Percentiles rank a stretch among this genome's conserved stretches.
Evolutionary conservation across 345 rosid species (phyloP).

Genomic region (Salix viminalis): DNA sequence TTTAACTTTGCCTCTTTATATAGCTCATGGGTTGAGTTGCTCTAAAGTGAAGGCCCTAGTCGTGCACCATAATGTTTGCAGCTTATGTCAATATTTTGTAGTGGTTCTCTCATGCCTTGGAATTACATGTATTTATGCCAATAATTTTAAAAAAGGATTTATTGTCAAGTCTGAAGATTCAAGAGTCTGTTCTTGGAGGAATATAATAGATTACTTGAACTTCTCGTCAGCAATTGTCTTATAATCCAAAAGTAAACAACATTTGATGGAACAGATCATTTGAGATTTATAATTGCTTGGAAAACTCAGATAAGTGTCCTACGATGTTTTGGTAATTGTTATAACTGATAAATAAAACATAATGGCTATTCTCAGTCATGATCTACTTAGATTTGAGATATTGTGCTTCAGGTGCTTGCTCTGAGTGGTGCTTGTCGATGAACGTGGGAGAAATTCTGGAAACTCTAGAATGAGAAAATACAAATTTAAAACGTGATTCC

Average conservation of each 20-base stretch:
- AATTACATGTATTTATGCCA: conserved; percentile 11
- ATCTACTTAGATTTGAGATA: not conserved
- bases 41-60: conserved; percentile 74
- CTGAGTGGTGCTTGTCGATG: not conserved
- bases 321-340: not conserved
- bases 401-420: not conserved
- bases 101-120: conserved; percentile 99
- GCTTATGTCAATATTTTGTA: conserved; percentile 84
- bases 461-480: not conserved
- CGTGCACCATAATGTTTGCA: conserved; percentile 75
- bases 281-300: not conserved
- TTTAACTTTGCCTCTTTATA: too few species aligned
- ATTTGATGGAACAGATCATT: not conserved
- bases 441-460: not conserved
- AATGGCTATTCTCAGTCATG: not conserved
- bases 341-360: not conserved
- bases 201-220: not conserved
- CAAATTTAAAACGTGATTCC: not conserved
- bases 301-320: not conserved
- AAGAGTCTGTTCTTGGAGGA: not conserved
- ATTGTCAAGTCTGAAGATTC: not conserved
- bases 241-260: not conserved
- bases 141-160: not conserved
- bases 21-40: too few species aligned
- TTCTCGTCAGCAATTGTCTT: not conserved